A percentile compares a stretch with the other conserved stretches of the same genome.
phyloP scores from a whole-genome alignment of 139 green algal species.

The Chlamydomonas incerta region DNA sequence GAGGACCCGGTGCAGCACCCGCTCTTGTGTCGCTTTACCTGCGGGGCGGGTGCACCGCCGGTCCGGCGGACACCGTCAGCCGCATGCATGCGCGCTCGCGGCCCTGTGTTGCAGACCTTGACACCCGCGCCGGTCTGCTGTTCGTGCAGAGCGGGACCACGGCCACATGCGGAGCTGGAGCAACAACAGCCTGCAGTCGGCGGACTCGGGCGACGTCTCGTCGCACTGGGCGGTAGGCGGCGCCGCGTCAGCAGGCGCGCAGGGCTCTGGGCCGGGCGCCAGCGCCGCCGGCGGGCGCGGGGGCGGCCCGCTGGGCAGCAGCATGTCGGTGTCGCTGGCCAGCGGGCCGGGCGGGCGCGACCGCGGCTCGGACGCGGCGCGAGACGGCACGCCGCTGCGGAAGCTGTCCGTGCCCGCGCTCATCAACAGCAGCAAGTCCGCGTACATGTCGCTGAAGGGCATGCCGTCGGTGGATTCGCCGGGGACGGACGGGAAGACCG shows the following conservation, averaged over 20 bases:
- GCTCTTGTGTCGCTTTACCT: too few species aligned
- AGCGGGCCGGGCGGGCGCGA: not conserved
- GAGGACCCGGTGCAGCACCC: not conserved
- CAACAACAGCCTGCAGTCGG: constrained; percentile 13
- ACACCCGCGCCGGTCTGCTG: not conserved
- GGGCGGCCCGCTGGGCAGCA: too few species aligned
- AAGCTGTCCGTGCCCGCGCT: constrained; percentile 16
- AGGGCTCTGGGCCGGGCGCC: too few species aligned
- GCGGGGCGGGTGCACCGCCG: too few species aligned
- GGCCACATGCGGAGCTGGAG: constrained; percentile 26
- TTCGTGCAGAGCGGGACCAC: constrained; percentile 1
- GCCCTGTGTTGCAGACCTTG: too few species aligned
- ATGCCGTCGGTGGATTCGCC: not conserved
- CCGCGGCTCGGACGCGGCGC: not conserved
- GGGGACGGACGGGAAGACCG: not conserved
- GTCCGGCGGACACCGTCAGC: too few species aligned
- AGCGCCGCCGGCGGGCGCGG: too few species aligned
- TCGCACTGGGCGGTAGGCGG: not conserved
- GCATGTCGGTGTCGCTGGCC: too few species aligned
- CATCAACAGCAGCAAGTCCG: not conserved
- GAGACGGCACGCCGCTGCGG: constrained; percentile 17
- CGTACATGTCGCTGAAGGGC: constrained; percentile 21
- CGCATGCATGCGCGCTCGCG: too few species aligned
- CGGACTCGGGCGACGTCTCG: not conserved
- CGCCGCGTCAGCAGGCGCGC: not conserved